Evolutionary conservation across 139 green algal species (phyloP), one percentile per base, ranked within the genome.

Genomic region (Chlamydomonas incerta): DNA sequence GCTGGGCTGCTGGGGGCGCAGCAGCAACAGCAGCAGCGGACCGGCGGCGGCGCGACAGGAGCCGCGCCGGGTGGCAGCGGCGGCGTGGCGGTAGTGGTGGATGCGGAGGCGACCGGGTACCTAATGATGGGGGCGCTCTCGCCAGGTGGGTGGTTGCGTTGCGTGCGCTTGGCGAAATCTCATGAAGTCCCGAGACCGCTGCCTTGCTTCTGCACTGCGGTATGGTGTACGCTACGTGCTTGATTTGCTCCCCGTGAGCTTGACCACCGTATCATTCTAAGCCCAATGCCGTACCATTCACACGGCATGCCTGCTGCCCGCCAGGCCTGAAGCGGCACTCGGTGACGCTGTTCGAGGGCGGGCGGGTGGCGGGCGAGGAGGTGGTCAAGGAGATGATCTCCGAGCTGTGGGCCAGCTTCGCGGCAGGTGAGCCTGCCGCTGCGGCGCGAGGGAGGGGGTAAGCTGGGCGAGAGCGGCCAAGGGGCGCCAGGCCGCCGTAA

Each of bases 41-140:
- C 24, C 20, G 60, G 60, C 24, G 60, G 60, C 60, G 60, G 60
- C 24, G 55, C 55, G 18, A 20, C 55, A 10, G 55, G 70, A 26
- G 20, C 17, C 31, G 31, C 3, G 50, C 31, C 63, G 28, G 41
- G 46, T 70, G 4, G 35, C 28, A 81, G 75, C 14, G 35, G 74
- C 50, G 92, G 90, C 9, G 84, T 98, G 8, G 96, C 95, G 15
- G 87, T 99, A 46, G 92, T 99, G 33, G 93, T 99, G 75, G 97
- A 99, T 87, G 91, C 95, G 3, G 96, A 98, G 85, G 94, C 95
- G 0, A 98, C 96, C 0, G 95, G 90, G 3, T 98, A 94, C 89
- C 90, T 98, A 15, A 98, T 98, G 96, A 98, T 98, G 96, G 96
- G 96, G 4, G 94, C 94, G 0, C 91, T 98, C 26, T 96, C 94